These are phyloP conservation scores for Periconia macrospinosa DNA, from an alignment of 2,329 filamentous ascomycete genomes.

Conservation along the genomic window DNA sequence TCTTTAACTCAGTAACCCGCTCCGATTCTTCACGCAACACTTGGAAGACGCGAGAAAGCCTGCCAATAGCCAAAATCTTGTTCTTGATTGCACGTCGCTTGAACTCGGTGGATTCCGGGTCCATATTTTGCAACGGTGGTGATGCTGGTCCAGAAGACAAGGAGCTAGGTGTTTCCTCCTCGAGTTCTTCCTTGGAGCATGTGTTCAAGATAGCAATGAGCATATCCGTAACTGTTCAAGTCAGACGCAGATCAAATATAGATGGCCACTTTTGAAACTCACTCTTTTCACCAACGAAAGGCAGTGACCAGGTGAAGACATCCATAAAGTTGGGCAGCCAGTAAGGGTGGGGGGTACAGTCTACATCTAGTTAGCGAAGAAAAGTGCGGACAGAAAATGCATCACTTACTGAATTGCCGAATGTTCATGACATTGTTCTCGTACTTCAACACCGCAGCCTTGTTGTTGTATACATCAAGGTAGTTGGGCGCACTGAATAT, in stretches of 20 bases:
- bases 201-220: conserved; percentile 97
- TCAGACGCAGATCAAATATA: conserved; percentile 20
- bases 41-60: conserved; percentile 96
- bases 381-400: background rate
- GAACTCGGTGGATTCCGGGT: conserved; percentile 87
- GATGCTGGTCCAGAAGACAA: conserved; percentile 72
- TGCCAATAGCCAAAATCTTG: conserved; percentile 97
- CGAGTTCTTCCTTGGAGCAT: conserved; percentile 96
- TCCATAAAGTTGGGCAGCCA: conserved; percentile 99
- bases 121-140: conserved; percentile 65
- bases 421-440: conserved; percentile 99
- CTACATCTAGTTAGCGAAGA: conserved; percentile 25
- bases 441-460: conserved; percentile 97
- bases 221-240: conserved; percentile 78
- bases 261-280: conserved; percentile 9
- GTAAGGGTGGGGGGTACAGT: conserved; percentile 98
- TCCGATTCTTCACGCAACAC: conserved; percentile 97
- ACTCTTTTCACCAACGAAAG: conserved; percentile 94
- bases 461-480: conserved; percentile 99
- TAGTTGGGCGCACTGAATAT: conserved; percentile 99
- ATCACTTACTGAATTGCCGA: conserved; percentile 75
- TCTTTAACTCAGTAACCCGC: conserved; percentile 96
- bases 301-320: conserved; percentile 99
- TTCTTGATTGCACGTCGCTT: conserved; percentile 98
- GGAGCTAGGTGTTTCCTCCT: conserved; percentile 81